These are phyloP conservation scores for Panellus pusillus DNA, from an alignment of 768 basidiomycete species.

Conservation along the genomic window DNA sequence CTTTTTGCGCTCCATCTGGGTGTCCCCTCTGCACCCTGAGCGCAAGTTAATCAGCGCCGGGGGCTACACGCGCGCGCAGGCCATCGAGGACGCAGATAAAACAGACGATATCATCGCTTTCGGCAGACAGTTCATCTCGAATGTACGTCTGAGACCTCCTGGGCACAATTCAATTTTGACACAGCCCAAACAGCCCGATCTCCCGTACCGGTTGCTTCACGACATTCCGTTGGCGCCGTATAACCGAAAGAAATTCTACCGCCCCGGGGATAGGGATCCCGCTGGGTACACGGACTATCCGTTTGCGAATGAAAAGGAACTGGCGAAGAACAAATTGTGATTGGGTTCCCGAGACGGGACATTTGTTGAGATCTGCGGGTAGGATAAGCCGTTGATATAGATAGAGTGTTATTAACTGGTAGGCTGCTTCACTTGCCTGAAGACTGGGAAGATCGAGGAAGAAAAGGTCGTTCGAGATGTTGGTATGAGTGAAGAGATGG, in stretches of 20 bases:
- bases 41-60: conserved; percentile 21
- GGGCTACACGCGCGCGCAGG: conserved; percentile 29
- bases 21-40: not conserved
- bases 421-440: too few relatives aligned
- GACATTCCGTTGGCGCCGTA: conserved; percentile 10
- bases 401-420: too few relatives aligned
- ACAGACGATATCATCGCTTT: conserved; percentile 15
- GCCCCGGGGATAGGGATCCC: conserved; percentile 2
- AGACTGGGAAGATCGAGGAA: too few relatives aligned
- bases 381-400: too few relatives aligned
- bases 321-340: too few relatives aligned
- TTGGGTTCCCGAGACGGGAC: too few relatives aligned
- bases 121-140: conserved; percentile 22
- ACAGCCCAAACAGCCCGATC: conserved; percentile 12
- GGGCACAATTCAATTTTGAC: not conserved
- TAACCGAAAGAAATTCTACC: conserved; percentile 11
- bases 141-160: not conserved
- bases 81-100: conserved; percentile 26
- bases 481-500: too few relatives aligned
- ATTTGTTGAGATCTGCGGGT: too few relatives aligned
- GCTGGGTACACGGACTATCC: conserved; percentile 22
- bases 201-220: conserved; percentile 12
- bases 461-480: too few relatives aligned
- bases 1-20: conserved; percentile 3
- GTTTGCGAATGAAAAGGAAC: conserved; percentile 1